phyloP scores from a whole-genome alignment of 73 alveolate species.

The Durusdinium trenchii region DNA sequence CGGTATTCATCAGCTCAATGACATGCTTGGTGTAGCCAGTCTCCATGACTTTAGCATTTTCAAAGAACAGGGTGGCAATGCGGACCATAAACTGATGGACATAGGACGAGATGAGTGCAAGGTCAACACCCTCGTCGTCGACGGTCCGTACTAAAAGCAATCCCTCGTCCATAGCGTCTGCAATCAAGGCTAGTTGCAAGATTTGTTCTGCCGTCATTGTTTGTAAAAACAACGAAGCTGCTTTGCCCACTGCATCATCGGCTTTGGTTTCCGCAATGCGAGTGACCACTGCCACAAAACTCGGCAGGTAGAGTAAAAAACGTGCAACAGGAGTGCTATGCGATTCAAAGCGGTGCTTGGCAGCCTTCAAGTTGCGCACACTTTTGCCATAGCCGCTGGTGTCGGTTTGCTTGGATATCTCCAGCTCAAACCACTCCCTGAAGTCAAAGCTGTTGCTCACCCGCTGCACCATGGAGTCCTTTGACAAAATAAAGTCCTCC shows the following conservation, averaged over 20 bases:
- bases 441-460: not conserved
- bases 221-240: not conserved
- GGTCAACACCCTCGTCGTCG: constrained; percentile 25
- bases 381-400: not conserved
- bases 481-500: not conserved
- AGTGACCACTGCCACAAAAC: not conserved
- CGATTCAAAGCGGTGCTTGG: constrained; percentile 47
- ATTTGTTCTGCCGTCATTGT: not conserved
- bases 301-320: not conserved
- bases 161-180: constrained; percentile 6
- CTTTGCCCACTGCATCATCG: not conserved
- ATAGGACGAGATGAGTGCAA: not conserved
- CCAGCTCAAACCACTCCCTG: not conserved
- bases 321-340: constrained; percentile 8
- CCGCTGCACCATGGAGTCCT: not conserved
- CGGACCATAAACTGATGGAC: not conserved
- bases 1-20: not conserved
- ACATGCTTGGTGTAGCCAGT: not conserved
- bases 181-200: not conserved
- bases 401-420: not conserved
- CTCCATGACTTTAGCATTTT: not conserved
- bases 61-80: not conserved
- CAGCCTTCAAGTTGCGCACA: not conserved
- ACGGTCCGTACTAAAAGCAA: not conserved
- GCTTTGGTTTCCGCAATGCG: not conserved